Percentiles rank a stretch among this genome's conserved stretches.
These are phyloP conservation scores for Uronychia setigera DNA, from an alignment of 73 alveolate genomes.

Conservation along the genomic window DNA sequence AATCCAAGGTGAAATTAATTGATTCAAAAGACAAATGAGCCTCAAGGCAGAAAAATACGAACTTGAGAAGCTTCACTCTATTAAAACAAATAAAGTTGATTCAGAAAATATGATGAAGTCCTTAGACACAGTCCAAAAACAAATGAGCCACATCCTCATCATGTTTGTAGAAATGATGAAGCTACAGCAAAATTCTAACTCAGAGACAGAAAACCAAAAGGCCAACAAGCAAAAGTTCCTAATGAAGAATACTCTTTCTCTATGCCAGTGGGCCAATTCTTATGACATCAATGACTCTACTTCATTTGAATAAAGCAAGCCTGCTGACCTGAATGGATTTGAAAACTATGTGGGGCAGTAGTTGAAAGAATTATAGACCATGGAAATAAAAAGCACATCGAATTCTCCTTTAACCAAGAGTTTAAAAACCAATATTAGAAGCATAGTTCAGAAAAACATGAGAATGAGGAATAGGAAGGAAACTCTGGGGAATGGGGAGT, in stretches of 20 bases:
- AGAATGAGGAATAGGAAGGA: neutral
- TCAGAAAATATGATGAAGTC: neutral
- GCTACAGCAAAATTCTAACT: neutral
- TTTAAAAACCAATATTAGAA: neutral
- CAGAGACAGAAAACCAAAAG: neutral
- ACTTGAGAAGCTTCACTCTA: neutral
- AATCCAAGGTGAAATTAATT: neutral
- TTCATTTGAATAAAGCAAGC: neutral
- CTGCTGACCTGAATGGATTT: neutral
- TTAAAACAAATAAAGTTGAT: neutral
- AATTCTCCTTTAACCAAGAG: neutral
- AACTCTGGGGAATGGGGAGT: no score
- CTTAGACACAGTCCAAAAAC: neutral
- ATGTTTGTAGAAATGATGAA: neutral
- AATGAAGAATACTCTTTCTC: neutral
- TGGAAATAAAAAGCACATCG: neutral
- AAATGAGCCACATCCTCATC: neutral
- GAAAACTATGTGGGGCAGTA: neutral
- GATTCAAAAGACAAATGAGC: no score
- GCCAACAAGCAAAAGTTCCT: neutral
- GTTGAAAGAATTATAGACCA: neutral
- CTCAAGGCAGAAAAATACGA: neutral
- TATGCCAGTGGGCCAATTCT: neutral
- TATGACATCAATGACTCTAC: neutral
- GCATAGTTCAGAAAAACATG: neutral